phyloP scores from a whole-genome alignment of 208 protist genomes.

The Strigomonas culicis region DNA sequence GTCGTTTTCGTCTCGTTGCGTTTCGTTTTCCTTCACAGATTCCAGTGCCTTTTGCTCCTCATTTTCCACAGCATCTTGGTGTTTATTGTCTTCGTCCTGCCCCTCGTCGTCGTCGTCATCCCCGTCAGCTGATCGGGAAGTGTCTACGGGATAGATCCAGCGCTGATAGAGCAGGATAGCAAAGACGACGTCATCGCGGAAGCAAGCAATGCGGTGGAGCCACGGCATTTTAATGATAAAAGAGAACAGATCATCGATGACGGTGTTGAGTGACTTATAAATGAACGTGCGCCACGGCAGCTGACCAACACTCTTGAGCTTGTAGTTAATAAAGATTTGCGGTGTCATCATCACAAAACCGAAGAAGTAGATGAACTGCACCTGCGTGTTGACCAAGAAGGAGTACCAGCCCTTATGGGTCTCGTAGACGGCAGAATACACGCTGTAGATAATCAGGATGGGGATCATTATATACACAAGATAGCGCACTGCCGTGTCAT shows the following conservation, averaged over 20 bases:
- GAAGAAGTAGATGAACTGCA: constrained; percentile 92
- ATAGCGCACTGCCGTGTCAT: constrained; percentile 93
- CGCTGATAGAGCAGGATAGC: constrained; percentile 97
- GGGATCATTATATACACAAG: constrained; percentile 92
- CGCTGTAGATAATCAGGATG: constrained; percentile 89
- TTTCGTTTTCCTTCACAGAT: background rate
- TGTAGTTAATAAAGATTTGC: constrained; percentile 99
- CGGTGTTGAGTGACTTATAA: constrained; percentile 98
- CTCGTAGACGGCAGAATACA: constrained; percentile 95
- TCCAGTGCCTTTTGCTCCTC: constrained; percentile 4
- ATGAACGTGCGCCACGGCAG: constrained; percentile 98
- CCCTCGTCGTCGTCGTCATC: constrained; percentile 22
- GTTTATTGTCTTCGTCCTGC: no score
- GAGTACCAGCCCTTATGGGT: constrained; percentile 94
- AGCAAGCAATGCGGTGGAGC: constrained; percentile 96
- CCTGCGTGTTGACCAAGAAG: constrained; percentile 85
- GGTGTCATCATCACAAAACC: constrained; percentile 99
- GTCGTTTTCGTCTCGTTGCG: constrained; percentile 8
- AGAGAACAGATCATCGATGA: constrained; percentile 99
- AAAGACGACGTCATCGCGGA: constrained; percentile 98
- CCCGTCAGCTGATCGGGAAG: constrained; percentile 47
- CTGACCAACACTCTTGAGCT: constrained; percentile 97
- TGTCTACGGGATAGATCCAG: constrained; percentile 98
- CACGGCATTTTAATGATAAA: constrained; percentile 99
- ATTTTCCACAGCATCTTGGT: no score